These are phyloP conservation scores for Colletotrichum nymphaeae DNA, from an alignment of 2,329 filamentous ascomycete species.

Conservation along the genomic window DNA sequence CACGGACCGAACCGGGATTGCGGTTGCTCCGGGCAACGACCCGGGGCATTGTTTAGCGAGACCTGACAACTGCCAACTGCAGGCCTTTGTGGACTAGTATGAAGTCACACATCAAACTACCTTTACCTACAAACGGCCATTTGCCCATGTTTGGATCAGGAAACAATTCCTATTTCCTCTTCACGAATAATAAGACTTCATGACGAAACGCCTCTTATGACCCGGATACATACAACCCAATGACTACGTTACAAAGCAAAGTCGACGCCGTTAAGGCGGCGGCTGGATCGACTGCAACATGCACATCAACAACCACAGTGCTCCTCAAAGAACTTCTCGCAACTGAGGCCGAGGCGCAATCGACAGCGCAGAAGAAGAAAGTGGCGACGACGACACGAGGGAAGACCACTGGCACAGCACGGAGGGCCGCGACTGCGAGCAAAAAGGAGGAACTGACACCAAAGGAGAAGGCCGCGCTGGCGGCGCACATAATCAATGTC, in stretches of 20 bases:
- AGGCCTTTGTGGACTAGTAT: conserved; percentile 16
- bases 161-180: conserved; percentile 3
- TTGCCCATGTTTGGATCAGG: conserved; percentile 12
- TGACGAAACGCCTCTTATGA: conserved; percentile 48
- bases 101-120: conserved; percentile 27
- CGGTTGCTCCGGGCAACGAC: conserved; percentile 32
- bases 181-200: conserved; percentile 24
- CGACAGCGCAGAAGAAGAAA: conserved; percentile 34
- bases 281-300: conserved; percentile 63
- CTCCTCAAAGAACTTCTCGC: conserved; percentile 59
- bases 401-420: conserved; percentile 41
- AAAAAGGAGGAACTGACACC: conserved; percentile 57
- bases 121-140: conserved; percentile 25
- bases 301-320: conserved; percentile 61
- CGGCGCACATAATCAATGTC: conserved; percentile 79
- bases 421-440: conserved; percentile 45
- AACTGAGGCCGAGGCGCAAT: conserved; percentile 41
- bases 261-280: conserved; percentile 65
- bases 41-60: conserved; percentile 36
- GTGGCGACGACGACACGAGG: conserved; percentile 42
- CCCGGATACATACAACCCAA: conserved; percentile 40
- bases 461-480: conserved; percentile 74
- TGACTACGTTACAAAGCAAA: conserved; percentile 58
- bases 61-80: conserved; percentile 35
- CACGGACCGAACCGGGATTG: conserved; percentile 19